A percentile compares a stretch with the other conserved stretches of the same genome.
Conservation (phyloP, 176 grass and related monocot genomes). For the Tillandsia leiboldiana region DNA sequence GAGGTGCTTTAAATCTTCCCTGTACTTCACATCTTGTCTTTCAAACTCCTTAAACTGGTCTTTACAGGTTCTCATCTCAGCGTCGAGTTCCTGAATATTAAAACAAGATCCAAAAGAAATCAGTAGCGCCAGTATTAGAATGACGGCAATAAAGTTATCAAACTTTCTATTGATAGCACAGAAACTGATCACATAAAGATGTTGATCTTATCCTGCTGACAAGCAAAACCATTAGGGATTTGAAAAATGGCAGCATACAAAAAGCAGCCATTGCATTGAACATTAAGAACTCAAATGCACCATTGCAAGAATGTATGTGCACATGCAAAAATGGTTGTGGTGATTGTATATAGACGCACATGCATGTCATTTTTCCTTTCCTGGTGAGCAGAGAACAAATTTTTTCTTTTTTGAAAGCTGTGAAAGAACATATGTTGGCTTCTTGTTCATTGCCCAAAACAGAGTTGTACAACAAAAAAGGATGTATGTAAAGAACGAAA, state of each 20-base stretch:
- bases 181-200: not conserved
- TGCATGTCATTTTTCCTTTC: too few relatives aligned
- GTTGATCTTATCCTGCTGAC: not conserved
- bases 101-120: constrained; percentile 6
- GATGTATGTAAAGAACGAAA: too few relatives aligned
- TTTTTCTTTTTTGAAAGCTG: too few relatives aligned
- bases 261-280: not conserved
- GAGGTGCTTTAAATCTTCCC: constrained; percentile 85
- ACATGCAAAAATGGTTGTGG: not conserved
- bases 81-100: constrained; percentile 59
- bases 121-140: not conserved
- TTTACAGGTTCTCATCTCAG: constrained; percentile 73
- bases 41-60: constrained; percentile 94
- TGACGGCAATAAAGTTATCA: not conserved
- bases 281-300: not conserved
- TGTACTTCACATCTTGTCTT: constrained; percentile 69
- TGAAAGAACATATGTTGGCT: too few relatives aligned
- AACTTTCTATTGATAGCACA: not conserved
- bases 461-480: too few relatives aligned
- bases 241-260: not conserved
- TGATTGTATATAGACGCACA: too few relatives aligned
- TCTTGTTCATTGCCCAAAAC: too few relatives aligned
- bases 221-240: not conserved
- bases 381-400: too few relatives aligned
- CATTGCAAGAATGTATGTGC: not conserved